phyloP scores from a whole-genome alignment of 805 yeast genomes.

The Ogataea parapolymorpha region DNA sequence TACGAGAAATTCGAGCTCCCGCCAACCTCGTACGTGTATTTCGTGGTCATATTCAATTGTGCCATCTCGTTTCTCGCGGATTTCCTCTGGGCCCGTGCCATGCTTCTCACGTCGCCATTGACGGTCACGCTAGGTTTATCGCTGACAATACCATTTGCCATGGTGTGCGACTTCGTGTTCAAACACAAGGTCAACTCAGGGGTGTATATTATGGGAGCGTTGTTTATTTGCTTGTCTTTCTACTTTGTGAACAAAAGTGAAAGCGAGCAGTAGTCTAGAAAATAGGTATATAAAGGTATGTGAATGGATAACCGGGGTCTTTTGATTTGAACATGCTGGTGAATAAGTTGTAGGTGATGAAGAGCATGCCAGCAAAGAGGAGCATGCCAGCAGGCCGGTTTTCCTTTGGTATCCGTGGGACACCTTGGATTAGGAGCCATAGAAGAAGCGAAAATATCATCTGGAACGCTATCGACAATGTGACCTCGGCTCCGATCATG shows the following conservation, averaged over 20 bases:
- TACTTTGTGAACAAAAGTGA: constrained; percentile 79
- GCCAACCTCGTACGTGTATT: constrained; percentile 44
- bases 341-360: constrained; percentile 38
- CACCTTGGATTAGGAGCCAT: constrained; percentile 36
- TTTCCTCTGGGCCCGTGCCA: constrained; percentile 94
- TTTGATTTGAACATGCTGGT: constrained; percentile 44
- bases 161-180: constrained; percentile 82
- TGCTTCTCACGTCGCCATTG: constrained; percentile 87
- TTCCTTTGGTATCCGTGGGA: background rate
- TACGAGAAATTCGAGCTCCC: constrained; percentile 77
- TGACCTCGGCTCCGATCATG: constrained; percentile 70
- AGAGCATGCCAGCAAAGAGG: constrained; percentile 31
- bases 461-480: constrained; percentile 52
- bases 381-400: constrained; percentile 17
- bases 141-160: constrained; percentile 90
- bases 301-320: constrained; percentile 48
- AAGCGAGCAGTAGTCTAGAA: constrained; percentile 46
- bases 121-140: constrained; percentile 95
- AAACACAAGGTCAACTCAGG: constrained; percentile 60
- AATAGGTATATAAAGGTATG: constrained; percentile 19
- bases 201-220: constrained; percentile 75
- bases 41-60: constrained; percentile 62
- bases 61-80: constrained; percentile 81
- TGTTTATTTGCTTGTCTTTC: constrained; percentile 76
- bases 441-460: constrained; percentile 40